Base-by-base conservation (phyloP, 164 flowering plant genomes). In the Sextonia rubra region DNA sequence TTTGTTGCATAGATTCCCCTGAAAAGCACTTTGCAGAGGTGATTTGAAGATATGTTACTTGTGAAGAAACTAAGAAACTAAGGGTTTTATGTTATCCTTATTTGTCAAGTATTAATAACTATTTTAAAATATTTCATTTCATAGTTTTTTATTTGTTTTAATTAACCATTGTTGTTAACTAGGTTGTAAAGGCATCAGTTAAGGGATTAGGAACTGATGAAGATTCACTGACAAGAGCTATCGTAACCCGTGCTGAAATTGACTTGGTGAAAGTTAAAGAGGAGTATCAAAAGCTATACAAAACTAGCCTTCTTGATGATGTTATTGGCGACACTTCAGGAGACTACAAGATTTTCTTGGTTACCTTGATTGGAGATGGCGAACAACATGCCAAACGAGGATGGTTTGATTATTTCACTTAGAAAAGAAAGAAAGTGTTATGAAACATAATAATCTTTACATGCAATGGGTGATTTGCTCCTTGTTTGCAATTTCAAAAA, bases 1-100 rank as follows among this genome's bases (percentile, higher is more conserved):
- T 88, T 66, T 70, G 72, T 79, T 92, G 98, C 85, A 80, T 92
- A 22, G 87, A 86, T 18, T 49, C 81, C 73, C 96, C 98, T 0
- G 91, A 87, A 68, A 86, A 82, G 60, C 90, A 90, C 82, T 92
- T 89, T 67, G 94, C 94, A 12, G 80, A 90, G 98, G 97, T 89
- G 65, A 65, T 70, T 63, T 60, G 8, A 15, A 58, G 11, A 69
- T 14, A 29, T 37, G 44, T 37, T 37, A 37, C 44, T 37, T 37
- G 44, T 7, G 8, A 37, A 37, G 5, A 30, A 32, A n/a, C n/a
- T n/a, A n/a, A n/a, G n/a, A 37, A 37, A 8, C 44, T 5, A 37
- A 37, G 0, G 44, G 44, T 37, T 37, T 37, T 7, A 37, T 8
- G 4, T 37, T 37, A 37, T 37, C 11, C 44, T 37, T 37, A 37